Conservation (phyloP, 257 asterid species). For the Mentha longifolia region DNA sequence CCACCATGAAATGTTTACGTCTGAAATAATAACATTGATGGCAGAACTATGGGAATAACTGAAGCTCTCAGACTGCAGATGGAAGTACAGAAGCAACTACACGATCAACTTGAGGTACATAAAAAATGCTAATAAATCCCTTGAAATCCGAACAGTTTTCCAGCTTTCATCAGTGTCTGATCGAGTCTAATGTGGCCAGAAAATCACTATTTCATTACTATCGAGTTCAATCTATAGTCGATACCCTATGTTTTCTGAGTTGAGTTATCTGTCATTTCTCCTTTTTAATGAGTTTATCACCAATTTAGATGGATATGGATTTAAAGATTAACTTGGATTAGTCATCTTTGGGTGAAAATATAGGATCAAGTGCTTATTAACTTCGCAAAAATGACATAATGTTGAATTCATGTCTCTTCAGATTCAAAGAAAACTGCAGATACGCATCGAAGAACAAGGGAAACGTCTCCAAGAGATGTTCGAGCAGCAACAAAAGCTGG, state of each 20-base stretch:
- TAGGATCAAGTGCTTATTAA: neutral
- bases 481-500: constrained; percentile 72
- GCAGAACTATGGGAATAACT: constrained; percentile 76
- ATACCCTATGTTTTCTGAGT: neutral
- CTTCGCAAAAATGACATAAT: neutral
- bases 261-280: neutral
- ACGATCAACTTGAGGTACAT: constrained; percentile 90
- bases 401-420: constrained; percentile 33
- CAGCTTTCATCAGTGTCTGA: neutral
- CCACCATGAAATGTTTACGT: constrained; percentile 19
- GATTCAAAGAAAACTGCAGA: constrained; percentile 83
- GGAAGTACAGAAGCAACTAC: constrained; percentile 94
- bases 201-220: neutral
- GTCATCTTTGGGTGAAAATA: neutral
- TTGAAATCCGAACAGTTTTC: neutral
- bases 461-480: constrained; percentile 74
- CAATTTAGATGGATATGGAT: neutral
- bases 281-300: neutral
- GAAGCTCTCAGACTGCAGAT: constrained; percentile 85
- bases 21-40: constrained; percentile 19
- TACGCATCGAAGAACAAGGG: constrained; percentile 90
- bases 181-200: neutral
- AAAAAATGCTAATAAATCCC: constrained; percentile 9
- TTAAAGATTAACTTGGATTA: neutral
- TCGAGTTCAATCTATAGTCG: neutral